Conservation (phyloP, 2,329 filamentous ascomycete species). For the Colletotrichum gloeosporioides region DNA sequence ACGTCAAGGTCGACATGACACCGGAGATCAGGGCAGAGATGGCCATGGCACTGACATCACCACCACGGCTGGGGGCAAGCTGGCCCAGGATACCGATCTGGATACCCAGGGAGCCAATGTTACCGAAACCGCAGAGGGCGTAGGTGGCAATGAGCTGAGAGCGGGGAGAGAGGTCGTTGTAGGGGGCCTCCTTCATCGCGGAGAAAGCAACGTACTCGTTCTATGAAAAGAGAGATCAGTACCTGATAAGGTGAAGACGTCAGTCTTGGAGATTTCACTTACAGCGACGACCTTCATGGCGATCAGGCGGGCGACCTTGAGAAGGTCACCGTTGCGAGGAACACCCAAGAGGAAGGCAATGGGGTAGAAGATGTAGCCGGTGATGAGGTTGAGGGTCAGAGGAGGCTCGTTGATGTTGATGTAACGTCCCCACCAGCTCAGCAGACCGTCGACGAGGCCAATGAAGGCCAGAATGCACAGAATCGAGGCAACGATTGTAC, state of each 20-base stretch:
- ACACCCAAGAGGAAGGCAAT: constrained; percentile 84
- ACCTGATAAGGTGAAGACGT: constrained; percentile 27
- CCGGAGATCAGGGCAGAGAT: constrained; percentile 80
- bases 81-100: constrained; percentile 89
- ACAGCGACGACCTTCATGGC: constrained; percentile 81
- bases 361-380: constrained; percentile 80
- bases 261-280: constrained; percentile 32
- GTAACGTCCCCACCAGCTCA: constrained; percentile 86
- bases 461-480: constrained; percentile 84
- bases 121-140: constrained; percentile 82
- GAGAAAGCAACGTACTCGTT: constrained; percentile 83
- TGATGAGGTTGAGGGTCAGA: constrained; percentile 75
- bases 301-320: constrained; percentile 79
- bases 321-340: constrained; percentile 67
- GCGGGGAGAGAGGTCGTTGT: constrained; percentile 67
- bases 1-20: constrained; percentile 79
- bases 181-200: constrained; percentile 55
- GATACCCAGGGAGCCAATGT: constrained; percentile 86
- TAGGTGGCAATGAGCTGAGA: constrained; percentile 86
- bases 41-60: constrained; percentile 78
- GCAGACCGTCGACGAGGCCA: constrained; percentile 74
- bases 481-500: constrained; percentile 81
- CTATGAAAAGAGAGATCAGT: constrained; percentile 26
- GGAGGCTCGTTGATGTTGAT: constrained; percentile 71
- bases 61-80: constrained; percentile 75